Conservation (phyloP, 495 filamentous ascomycete genomes). For the Umbilicaria muhlenbergii region DNA sequence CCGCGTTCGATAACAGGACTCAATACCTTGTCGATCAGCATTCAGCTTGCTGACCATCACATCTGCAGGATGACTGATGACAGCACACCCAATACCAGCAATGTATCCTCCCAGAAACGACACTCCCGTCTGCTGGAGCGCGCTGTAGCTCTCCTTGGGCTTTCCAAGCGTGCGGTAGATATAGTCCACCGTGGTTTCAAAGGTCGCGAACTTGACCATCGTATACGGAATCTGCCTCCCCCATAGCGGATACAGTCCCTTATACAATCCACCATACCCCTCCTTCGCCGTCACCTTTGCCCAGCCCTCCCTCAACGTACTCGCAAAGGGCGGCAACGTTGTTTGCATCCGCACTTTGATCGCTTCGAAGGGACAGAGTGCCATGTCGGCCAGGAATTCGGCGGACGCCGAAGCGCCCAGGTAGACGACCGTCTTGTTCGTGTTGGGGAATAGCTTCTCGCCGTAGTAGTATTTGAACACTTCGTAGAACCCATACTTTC, state of each 20-base stretch:
- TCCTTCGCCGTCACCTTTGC: constrained; percentile 43
- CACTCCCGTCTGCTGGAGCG: constrained; percentile 50
- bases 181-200: constrained; percentile 48
- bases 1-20: background rate
- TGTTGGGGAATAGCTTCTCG: constrained; percentile 42
- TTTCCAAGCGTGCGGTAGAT: constrained; percentile 49
- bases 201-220: constrained; percentile 64
- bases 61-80: constrained; percentile 49
- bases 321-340: constrained; percentile 48
- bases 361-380: constrained; percentile 51
- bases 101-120: constrained; percentile 58
- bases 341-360: constrained; percentile 66
- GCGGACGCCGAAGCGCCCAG: constrained; percentile 49
- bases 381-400: constrained; percentile 55
- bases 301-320: constrained; percentile 45
- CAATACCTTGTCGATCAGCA: constrained; percentile 40
- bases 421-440: constrained; percentile 47
- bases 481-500: constrained; percentile 67
- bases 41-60: constrained; percentile 64
- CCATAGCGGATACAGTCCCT: constrained; percentile 56
- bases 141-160: constrained; percentile 46
- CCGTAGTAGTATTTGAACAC: constrained; percentile 62
- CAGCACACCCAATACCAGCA: constrained; percentile 53
- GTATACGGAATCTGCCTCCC: constrained; percentile 60
- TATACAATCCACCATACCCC: constrained; percentile 44